Conservation (phyloP, 805 yeast species). For the Candida boidinii region DNA sequence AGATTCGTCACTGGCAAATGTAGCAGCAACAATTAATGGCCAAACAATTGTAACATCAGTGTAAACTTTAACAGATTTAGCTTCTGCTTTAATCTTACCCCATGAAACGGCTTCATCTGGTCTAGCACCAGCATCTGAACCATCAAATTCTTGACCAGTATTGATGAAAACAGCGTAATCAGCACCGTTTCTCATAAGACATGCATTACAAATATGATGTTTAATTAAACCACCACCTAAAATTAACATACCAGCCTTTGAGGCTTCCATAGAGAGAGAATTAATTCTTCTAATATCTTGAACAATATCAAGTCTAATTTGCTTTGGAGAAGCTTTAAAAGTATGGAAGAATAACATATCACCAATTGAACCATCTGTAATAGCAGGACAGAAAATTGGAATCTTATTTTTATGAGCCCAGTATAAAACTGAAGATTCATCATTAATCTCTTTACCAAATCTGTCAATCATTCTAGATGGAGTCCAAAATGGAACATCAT, state of each 20-base stretch:
- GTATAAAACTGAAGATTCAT: slow-evolving; percentile 86
- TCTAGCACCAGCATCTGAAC: slow-evolving; percentile 98
- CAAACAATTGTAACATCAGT: slow-evolving; percentile 93
- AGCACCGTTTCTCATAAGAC: slow-evolving; percentile 98
- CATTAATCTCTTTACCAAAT: slow-evolving; percentile 89
- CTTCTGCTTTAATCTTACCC: slow-evolving; percentile 98
- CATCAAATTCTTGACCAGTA: slow-evolving; percentile 98
- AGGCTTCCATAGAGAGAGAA: slow-evolving; percentile 91
- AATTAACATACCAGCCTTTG: slow-evolving; percentile 90
- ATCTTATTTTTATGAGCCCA: slow-evolving; percentile 98
- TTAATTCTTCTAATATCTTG: slow-evolving; percentile 89
- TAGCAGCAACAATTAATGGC: slow-evolving; percentile 96
- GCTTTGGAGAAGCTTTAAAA: slow-evolving; percentile 86
- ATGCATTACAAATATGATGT: slow-evolving; percentile 97
- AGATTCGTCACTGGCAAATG: slow-evolving; percentile 62
- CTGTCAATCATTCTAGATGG: slow-evolving; percentile 91
- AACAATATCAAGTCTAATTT: slow-evolving; percentile 84
- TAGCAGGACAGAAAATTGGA: slow-evolving; percentile 95
- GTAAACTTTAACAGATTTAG: slow-evolving; percentile 82
- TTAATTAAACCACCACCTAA: slow-evolving; percentile 95
- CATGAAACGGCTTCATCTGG: slow-evolving; percentile 98
- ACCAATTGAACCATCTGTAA: slow-evolving; percentile 97
- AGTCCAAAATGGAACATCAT: slow-evolving; percentile 77
- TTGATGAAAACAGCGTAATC: slow-evolving; percentile 95
- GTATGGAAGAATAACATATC: slow-evolving; percentile 99